These are phyloP conservation scores for Cetraspora pellucida DNA, from an alignment of 192 early-diverging fungal species.

Conservation along the genomic window DNA sequence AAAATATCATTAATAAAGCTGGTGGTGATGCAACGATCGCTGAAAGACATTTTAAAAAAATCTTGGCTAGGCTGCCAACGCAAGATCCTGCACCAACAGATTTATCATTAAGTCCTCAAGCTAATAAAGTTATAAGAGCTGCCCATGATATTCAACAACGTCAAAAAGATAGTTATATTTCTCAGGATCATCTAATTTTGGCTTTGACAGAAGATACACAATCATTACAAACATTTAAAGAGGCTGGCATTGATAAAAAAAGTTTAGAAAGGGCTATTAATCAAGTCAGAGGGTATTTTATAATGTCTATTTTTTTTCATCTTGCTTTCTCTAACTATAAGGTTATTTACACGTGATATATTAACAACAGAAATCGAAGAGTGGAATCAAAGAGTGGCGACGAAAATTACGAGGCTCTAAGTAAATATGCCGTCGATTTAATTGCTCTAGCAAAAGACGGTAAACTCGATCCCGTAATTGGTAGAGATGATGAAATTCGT, in stretches of 20 bases:
- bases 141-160: slow-evolving; percentile 83
- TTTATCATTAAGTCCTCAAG: slow-evolving; percentile 62
- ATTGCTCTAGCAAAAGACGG: slow-evolving; percentile 78
- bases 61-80: slow-evolving; percentile 75
- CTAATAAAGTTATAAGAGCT: slow-evolving; percentile 64
- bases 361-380: slow-evolving; percentile 63
- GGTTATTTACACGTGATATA: too few species aligned
- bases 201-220: slow-evolving; percentile 78
- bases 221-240: slow-evolving; percentile 59
- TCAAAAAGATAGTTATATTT: slow-evolving; percentile 88
- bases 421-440: slow-evolving; percentile 94
- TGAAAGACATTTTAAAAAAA: slow-evolving; percentile 80
- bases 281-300: slow-evolving; percentile 56
- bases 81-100: slow-evolving; percentile 86
- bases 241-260: slow-evolving; percentile 69
- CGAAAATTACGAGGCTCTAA: slow-evolving; percentile 86
- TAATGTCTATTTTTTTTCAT: too few species aligned
- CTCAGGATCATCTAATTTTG: slow-evolving; percentile 87
- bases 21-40: slow-evolving; percentile 76
- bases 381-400: slow-evolving; percentile 89
- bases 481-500: slow-evolving; percentile 95
- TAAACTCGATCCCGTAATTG: slow-evolving; percentile 96
- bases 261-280: slow-evolving; percentile 75
- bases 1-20: slow-evolving; percentile 76
- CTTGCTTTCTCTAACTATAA: too few species aligned